Base-by-base conservation (phyloP, 345 rosid species). In the Populus davidiana region DNA sequence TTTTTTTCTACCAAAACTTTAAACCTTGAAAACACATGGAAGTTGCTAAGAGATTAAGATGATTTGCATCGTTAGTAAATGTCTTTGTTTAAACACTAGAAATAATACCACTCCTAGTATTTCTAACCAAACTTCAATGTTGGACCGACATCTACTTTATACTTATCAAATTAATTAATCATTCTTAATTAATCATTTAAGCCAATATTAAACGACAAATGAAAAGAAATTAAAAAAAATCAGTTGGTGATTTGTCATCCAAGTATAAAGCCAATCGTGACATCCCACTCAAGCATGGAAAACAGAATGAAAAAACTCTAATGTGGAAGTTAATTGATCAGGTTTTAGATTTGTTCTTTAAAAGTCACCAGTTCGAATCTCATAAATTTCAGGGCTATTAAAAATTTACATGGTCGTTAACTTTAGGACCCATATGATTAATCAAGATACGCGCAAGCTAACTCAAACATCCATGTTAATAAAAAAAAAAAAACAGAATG, bases 311-410 rank as follows among this genome's bases (percentile, higher is more conserved):
- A 52, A 27, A 27, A 27, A 27, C 27, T 27, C 27, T 1, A 27
- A n/a, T n/a, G n/a, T n/a, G n/a, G n/a, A n/a, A n/a, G n/a, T n/a
- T n/a, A n/a, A n/a, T 27, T 27, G 1, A 27, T 27, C 27, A 27
- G 27, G 27, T 27, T 27, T 1, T 27, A 27, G 27, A 1, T 27
- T 27, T 27, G 1, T 1, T 27, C 27, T 27, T 1, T 27, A 27
- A 1, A 27, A 1, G 1, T 27, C 1, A 27, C 1, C 1, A 27
- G 1, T 27, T 27, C 1, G n/a, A n/a, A n/a, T n/a, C n/a, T n/a
- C n/a, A n/a, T n/a, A n/a, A n/a, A n/a, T n/a, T n/a, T n/a, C n/a
- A n/a, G n/a, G n/a, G n/a, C n/a, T n/a, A n/a, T n/a, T n/a, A n/a
- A n/a, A n/a, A n/a, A n/a, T n/a, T n/a, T n/a, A n/a, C n/a, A 27